Conservation (phyloP, 305 asterid species). For the Solanum hybrid region DNA sequence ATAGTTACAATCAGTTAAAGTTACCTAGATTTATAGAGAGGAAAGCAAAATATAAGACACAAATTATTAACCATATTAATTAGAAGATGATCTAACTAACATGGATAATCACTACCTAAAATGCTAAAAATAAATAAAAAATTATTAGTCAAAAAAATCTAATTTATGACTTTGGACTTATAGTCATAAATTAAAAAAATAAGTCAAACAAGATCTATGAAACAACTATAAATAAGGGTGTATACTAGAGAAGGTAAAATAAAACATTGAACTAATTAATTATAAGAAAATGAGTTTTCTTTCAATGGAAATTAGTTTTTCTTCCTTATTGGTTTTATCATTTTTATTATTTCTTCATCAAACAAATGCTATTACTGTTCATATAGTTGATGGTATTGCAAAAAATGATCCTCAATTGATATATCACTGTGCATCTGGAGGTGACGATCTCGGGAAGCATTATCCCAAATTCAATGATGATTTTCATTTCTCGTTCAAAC, state of each 20-base stretch:
- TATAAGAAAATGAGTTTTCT: background rate
- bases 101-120: too few relatives aligned
- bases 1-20: background rate
- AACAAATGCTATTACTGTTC: background rate
- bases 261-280: background rate
- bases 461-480: too few relatives aligned
- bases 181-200: background rate
- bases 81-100: too few relatives aligned
- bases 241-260: background rate
- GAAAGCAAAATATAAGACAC: too few relatives aligned
- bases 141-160: too few relatives aligned
- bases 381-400: background rate
- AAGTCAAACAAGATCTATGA: background rate
- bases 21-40: background rate
- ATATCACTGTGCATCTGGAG: background rate
- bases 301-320: background rate
- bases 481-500: background rate
- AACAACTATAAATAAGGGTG: background rate
- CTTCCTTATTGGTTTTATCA: background rate
- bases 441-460: background rate
- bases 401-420: background rate
- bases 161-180: too few relatives aligned
- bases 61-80: too few relatives aligned
- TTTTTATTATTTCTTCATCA: background rate
- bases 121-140: too few relatives aligned